Conservation (phyloP, 768 basidiomycete species). For the Trametes punicea region DNA sequence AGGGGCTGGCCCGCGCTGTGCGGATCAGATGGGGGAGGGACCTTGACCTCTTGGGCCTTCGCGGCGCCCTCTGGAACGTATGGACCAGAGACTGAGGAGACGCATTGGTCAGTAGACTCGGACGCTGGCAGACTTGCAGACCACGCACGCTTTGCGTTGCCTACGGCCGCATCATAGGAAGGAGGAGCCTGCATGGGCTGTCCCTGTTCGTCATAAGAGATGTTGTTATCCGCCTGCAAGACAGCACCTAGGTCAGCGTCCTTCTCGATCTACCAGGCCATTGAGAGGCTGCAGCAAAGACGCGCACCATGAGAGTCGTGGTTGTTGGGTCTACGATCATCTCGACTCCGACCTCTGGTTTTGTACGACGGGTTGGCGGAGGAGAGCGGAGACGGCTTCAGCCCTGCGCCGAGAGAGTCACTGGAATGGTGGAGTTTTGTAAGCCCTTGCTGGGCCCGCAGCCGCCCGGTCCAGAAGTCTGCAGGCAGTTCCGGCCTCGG, state of each 20-base stretch:
- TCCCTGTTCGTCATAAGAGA: not conserved
- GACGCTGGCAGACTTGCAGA: no score
- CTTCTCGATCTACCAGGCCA: not conserved
- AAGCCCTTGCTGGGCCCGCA: not conserved
- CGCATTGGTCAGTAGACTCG: not conserved
- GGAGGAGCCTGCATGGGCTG: slow-evolving; percentile 26
- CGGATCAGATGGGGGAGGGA: slow-evolving; percentile 10
- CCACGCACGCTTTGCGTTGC: slow-evolving; percentile 15
- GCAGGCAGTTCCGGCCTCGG: slow-evolving; percentile 1
- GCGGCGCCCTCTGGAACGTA: slow-evolving; percentile 21
- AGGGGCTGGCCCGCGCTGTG: slow-evolving; percentile 1
- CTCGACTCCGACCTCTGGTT: not conserved
- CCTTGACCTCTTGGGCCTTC: slow-evolving; percentile 22
- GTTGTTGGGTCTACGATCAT: slow-evolving; percentile 23
- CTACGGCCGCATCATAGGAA: slow-evolving; percentile 28
- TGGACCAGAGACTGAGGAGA: slow-evolving; percentile 14
- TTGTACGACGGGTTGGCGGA: not conserved
- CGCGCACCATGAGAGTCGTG: slow-evolving; percentile 17
- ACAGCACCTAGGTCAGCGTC: not conserved
- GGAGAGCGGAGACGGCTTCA: not conserved
- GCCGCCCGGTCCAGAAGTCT: not conserved
- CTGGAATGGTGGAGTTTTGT: slow-evolving; percentile 9
- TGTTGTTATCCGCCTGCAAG: slow-evolving; percentile 6
- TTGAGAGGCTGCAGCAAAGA: not conserved
- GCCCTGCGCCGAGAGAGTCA: not conserved